phyloP scores from a whole-genome alignment of 345 rosid species.

The Arabis alpina region DNA sequence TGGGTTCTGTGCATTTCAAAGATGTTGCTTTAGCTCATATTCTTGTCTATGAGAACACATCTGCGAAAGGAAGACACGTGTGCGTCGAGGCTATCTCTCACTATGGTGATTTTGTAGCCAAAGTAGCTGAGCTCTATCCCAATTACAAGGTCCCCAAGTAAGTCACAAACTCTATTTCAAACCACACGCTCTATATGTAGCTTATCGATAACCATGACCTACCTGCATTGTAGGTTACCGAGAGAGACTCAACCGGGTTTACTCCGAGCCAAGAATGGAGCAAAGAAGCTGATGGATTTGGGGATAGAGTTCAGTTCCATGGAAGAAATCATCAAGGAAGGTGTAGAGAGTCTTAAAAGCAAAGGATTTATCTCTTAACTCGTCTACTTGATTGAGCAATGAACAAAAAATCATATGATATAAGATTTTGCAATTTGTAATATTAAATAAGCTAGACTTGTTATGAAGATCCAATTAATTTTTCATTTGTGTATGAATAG shows the following conservation, averaged over 20 bases:
- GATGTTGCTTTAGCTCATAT: slow-evolving; percentile 91
- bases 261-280: slow-evolving; percentile 66
- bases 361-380: slow-evolving; percentile 62
- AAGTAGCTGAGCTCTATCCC: slow-evolving; percentile 93
- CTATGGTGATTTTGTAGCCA: slow-evolving; percentile 86
- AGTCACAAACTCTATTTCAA: slow-evolving; percentile 20
- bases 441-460: slow-evolving; percentile 11
- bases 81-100: slow-evolving; percentile 89
- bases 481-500: not conserved
- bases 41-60: slow-evolving; percentile 77
- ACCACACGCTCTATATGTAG: not conserved
- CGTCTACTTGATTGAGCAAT: slow-evolving; percentile 1
- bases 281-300: slow-evolving; percentile 74
- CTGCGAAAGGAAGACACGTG: slow-evolving; percentile 82
- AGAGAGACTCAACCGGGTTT: slow-evolving; percentile 83
- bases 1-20: slow-evolving; percentile 92
- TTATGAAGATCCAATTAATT: not conserved
- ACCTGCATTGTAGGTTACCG: slow-evolving; percentile 50
- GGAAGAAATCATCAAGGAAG: slow-evolving; percentile 87
- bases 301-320: slow-evolving; percentile 74
- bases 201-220: not conserved
- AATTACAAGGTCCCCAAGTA: slow-evolving; percentile 79
- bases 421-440: not conserved
- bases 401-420: slow-evolving; percentile 8
- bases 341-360: slow-evolving; percentile 74